Evolutionary conservation across 495 filamentous ascomycete species (phyloP).

Genomic region (Trichodelitschia bisporula): DNA sequence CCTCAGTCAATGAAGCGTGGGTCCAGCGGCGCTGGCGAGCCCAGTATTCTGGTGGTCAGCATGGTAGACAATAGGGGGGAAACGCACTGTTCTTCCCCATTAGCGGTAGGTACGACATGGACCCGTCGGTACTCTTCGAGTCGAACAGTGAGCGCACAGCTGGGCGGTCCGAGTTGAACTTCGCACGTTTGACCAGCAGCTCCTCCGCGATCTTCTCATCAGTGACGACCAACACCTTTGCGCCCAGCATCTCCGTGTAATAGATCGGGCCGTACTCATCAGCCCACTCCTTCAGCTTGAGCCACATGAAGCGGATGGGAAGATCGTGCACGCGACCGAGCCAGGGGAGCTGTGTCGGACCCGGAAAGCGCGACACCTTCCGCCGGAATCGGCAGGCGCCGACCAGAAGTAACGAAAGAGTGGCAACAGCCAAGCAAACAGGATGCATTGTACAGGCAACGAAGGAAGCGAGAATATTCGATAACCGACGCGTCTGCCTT

Average conservation of each 20-base stretch:
- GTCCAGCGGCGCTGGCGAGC: too few species aligned
- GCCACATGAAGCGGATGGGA: slow-evolving; percentile 14
- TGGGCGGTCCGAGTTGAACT: slow-evolving; percentile 15
- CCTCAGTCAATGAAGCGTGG: too few species aligned
- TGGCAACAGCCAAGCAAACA: too few species aligned
- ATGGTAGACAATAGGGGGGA: background rate
- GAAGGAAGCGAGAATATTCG: too few species aligned
- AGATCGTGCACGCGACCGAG: slow-evolving; percentile 4
- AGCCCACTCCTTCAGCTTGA: slow-evolving; percentile 20
- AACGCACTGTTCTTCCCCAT: slow-evolving; percentile 16
- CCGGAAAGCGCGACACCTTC: too few species aligned
- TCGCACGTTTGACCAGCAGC: slow-evolving; percentile 15
- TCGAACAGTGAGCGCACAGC: slow-evolving; percentile 14
- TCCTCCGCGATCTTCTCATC: slow-evolving; percentile 19
- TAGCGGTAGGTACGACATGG: slow-evolving; percentile 16
- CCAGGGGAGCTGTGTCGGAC: too few species aligned
- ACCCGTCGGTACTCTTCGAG: slow-evolving; percentile 12
- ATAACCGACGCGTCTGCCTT: too few species aligned
- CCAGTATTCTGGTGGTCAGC: slow-evolving; percentile 12
- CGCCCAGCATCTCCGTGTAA: slow-evolving; percentile 11
- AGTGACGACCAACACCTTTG: slow-evolving; percentile 13
- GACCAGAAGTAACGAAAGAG: too few species aligned
- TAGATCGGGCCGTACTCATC: slow-evolving; percentile 18
- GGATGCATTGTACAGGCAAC: too few species aligned
- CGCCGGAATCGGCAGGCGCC: too few species aligned